Base-by-base conservation (phyloP, 1,139 yeast genomes). In the Debaryomyces subglobosus region DNA sequence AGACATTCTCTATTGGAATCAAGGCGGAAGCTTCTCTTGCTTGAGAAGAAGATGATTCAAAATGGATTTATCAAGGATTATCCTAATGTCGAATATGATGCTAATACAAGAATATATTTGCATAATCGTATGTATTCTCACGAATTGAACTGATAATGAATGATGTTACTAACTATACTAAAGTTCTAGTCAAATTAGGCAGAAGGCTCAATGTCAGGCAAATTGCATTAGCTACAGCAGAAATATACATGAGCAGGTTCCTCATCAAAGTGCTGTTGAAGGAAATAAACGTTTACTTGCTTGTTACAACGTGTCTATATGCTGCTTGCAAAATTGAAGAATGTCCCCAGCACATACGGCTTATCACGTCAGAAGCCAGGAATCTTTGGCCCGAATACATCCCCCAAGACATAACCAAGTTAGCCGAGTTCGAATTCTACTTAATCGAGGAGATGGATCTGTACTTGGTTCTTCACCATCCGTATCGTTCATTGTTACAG, bases 381-480 rank as follows among this genome's bases (percentile, higher is more conserved):
- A 86, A 86, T 40, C 68, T 90, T 43, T 94, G 99, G 98, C 97
- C 98, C 0, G 97, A 92, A 60, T 90, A 85, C 61, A 86, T 94
- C 30, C 96, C 97, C 0, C 91, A 89, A 49, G 99, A 94, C 63
- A 82, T 92, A 20, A 86, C 96, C 35, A 89, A 89, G 60, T 76
- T 94, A n/a, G 97, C 98, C 0, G 99, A 94, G 63, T 89, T 95
- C 69, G 99, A 94, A 68, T 94, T 94, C 64, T 94, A 94, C 62
- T 67, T 94, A 45, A 86, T 94, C 34, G 97, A 91, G 62, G 98
- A 92, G 64, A 77, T 94, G 71, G 90, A 89, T 50, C 82, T 91
- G 55, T 89, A 81, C 59, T 68, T 94, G 53, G 78, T 92, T 23
- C 81, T 92, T 2, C 94, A 91, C 63, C 98, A 94, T 64, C 98